Evolutionary conservation across 2,329 filamentous ascomycete genomes (phyloP).

Genomic region (Fonsecaea nubica): DNA sequence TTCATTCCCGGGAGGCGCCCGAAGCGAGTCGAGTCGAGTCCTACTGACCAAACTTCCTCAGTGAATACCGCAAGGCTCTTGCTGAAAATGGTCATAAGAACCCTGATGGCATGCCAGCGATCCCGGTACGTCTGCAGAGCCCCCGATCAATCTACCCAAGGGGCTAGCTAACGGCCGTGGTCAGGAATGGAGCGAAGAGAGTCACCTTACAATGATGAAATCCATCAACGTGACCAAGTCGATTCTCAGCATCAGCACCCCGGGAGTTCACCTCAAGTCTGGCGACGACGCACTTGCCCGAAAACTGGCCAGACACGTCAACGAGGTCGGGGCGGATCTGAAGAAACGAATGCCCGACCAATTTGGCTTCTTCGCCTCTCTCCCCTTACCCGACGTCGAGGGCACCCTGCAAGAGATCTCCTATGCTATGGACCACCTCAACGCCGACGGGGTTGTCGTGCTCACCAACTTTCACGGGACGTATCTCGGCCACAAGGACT

Average conservation of each 20-base stretch:
- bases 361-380: constrained; percentile 62
- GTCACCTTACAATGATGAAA: constrained; percentile 60
- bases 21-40: background rate
- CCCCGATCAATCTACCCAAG: background rate
- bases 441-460: constrained; percentile 60
- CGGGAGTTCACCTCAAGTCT: constrained; percentile 57
- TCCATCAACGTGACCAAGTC: constrained; percentile 57
- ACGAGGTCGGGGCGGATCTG: constrained; percentile 42
- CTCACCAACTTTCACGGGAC: constrained; percentile 61
- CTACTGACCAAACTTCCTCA: background rate
- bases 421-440: constrained; percentile 46
- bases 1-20: background rate
- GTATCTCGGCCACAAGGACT: constrained; percentile 57
- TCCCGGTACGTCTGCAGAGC: constrained; percentile 30
- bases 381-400: constrained; percentile 60
- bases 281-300: constrained; percentile 47
- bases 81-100: constrained; percentile 36
- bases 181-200: constrained; percentile 54
- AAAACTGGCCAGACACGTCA: constrained; percentile 49
- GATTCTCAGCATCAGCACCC: constrained; percentile 62
- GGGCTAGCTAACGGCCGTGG: constrained; percentile 19
- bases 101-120: constrained; percentile 39
- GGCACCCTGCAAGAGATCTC: constrained; percentile 58
- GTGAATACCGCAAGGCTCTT: constrained; percentile 37
- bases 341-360: constrained; percentile 43